Conservation (phyloP, 2,329 filamentous ascomycete genomes). For the Apiospora marii region DNA sequence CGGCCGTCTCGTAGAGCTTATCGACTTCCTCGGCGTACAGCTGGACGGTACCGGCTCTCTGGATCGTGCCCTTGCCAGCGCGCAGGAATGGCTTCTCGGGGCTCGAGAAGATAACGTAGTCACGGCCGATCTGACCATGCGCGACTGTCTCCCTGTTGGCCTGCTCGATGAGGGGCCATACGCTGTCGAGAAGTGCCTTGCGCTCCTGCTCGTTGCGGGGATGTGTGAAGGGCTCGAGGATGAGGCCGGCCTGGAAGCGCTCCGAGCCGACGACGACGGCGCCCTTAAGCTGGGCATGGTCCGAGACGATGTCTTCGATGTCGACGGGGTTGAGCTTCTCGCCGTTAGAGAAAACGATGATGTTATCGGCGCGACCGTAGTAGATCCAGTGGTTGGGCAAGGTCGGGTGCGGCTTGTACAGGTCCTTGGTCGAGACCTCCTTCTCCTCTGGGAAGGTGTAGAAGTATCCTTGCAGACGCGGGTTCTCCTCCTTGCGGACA, state of each 20-base stretch:
- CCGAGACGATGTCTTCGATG: constrained; percentile 50
- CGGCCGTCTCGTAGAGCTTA: constrained; percentile 6
- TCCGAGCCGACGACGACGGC: constrained; percentile 55
- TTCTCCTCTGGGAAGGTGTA: constrained; percentile 48
- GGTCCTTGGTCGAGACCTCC: constrained; percentile 54
- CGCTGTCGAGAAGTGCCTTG: constrained; percentile 46
- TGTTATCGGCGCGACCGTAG: constrained; percentile 50
- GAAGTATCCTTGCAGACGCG: constrained; percentile 45
- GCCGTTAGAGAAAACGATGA: constrained; percentile 59
- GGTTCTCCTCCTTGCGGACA: constrained; percentile 33
- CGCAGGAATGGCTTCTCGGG: constrained; percentile 16
- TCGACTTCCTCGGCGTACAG: constrained; percentile 7
- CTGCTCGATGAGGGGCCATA: constrained; percentile 53
- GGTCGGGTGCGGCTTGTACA: constrained; percentile 51
- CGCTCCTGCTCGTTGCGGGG: constrained; percentile 41
- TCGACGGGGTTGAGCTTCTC: constrained; percentile 59
- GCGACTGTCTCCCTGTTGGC: constrained; percentile 54
- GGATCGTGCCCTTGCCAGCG: constrained; percentile 20
- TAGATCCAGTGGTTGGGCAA: constrained; percentile 48
- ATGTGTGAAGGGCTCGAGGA: constrained; percentile 52
- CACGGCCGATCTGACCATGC: constrained; percentile 47
- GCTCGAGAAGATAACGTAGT: neutral
- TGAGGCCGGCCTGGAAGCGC: constrained; percentile 54
- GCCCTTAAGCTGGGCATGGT: constrained; percentile 49
- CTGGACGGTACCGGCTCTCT: neutral